Evolutionary conservation across 2,329 filamentous ascomycete genomes (phyloP).

Genomic region (Calonectria hongkongensis): DNA sequence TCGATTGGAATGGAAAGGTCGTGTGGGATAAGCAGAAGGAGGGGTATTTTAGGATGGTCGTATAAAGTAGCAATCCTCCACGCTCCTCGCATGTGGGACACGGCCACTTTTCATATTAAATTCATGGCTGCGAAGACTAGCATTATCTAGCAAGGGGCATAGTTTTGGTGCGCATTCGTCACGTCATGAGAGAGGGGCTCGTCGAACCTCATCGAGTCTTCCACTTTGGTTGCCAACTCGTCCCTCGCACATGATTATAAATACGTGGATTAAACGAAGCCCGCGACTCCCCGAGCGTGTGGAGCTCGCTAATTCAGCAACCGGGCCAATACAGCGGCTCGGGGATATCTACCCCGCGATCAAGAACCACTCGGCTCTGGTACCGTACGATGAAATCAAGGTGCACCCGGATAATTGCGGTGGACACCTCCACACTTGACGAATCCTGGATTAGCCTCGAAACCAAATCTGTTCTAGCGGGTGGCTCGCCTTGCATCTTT

Average conservation of each 20-base stretch:
- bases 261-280: neutral
- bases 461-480: neutral
- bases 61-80: neutral
- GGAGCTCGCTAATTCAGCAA: neutral
- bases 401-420: neutral
- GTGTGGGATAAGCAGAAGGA: neutral
- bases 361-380: neutral
- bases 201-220: neutral
- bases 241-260: neutral
- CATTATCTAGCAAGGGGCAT: neutral
- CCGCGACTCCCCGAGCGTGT: constrained; percentile 20
- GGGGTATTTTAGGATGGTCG: neutral
- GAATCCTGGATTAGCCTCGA: neutral
- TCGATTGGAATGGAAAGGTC: neutral
- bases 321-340: neutral
- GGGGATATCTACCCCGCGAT: neutral
- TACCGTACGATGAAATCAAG: neutral
- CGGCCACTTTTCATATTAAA: neutral
- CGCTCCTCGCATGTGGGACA: neutral
- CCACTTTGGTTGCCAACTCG: neutral
- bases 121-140: neutral
- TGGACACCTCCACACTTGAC: neutral
- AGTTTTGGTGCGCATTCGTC: neutral
- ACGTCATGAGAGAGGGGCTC: constrained; percentile 8
- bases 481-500: constrained; percentile 1